Conservation (phyloP, 176 grass and related monocot species). For the Pharus latifolius region DNA sequence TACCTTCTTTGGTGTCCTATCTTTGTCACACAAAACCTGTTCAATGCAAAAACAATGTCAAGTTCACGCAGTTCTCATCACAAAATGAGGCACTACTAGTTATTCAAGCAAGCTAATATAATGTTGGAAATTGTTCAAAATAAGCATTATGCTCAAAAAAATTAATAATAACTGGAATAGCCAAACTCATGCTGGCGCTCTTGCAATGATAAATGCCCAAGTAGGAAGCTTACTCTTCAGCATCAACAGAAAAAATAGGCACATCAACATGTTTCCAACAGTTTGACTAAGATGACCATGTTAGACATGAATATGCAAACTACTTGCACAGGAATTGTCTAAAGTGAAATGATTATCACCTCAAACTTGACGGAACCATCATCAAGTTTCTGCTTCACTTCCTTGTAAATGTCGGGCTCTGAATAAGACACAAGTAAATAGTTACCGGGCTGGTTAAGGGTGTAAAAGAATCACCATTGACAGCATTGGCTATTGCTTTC, state of each 20-base stretch:
- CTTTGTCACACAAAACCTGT: constrained; percentile 85
- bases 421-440: constrained; percentile 23
- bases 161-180: constrained; percentile 1
- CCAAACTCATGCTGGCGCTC: not conserved
- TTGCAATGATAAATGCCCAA: not conserved
- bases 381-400: constrained; percentile 90
- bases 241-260: not conserved
- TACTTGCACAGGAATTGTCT: not conserved
- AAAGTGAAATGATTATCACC: constrained; percentile 30
- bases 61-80: not conserved
- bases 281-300: not conserved
- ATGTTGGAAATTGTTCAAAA: not conserved
- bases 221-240: not conserved
- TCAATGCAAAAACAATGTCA: constrained; percentile 16
- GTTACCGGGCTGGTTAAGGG: not conserved
- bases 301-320: not conserved
- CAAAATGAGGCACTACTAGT: not conserved
- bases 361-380: constrained; percentile 89
- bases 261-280: not conserved
- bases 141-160: not conserved
- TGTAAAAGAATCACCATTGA: not conserved
- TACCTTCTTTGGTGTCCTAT: constrained; percentile 70
- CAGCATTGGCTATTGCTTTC: not conserved
- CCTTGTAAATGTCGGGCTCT: constrained; percentile 82
- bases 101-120: not conserved